Percentiles rank a stretch among this genome's conserved stretches.
These are phyloP conservation scores for Isoetes engelmannii DNA, from an alignment of 83 land plant species.

Conservation along the genomic window DNA sequence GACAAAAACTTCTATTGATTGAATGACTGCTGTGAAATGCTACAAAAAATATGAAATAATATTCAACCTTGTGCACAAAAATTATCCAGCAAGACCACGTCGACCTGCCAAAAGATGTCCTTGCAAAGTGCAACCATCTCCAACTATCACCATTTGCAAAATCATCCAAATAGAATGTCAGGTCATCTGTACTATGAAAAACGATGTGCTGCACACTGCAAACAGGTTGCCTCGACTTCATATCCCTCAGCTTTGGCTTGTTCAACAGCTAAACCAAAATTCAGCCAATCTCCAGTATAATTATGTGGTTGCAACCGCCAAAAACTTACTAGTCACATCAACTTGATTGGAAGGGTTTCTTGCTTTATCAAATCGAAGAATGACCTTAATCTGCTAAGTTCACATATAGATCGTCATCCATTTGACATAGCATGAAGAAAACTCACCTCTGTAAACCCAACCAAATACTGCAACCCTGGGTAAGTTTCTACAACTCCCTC, in stretches of 20 bases:
- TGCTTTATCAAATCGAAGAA: slow-evolving; percentile 76
- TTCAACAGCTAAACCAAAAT: slow-evolving; percentile 97
- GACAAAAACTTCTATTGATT: no score
- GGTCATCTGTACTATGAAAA: no score
- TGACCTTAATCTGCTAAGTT: slow-evolving; percentile 67
- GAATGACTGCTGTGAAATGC: no score
- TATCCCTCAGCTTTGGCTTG: slow-evolving; percentile 97
- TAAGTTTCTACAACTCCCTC: slow-evolving; percentile 95
- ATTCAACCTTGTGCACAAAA: slow-evolving; percentile 81
- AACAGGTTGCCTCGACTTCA: slow-evolving; percentile 73
- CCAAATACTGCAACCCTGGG: slow-evolving; percentile 77
- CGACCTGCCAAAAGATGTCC: slow-evolving; percentile 38
- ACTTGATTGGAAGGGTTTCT: slow-evolving; percentile 64
- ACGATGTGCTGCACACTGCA: no score
- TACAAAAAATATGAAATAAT: no score
- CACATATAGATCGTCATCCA: neutral
- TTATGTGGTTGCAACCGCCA: slow-evolving; percentile 40
- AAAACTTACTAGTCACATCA: slow-evolving; percentile 36
- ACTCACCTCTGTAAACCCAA: slow-evolving; percentile 87
- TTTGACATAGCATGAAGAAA: neutral
- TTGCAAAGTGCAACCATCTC: slow-evolving; percentile 93
- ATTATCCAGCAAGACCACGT: slow-evolving; percentile 75
- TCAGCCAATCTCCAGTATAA: slow-evolving; percentile 91
- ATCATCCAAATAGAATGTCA: neutral
- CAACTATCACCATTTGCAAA: slow-evolving; percentile 79